phyloP scores from a whole-genome alignment of 1,139 yeast genomes.

The Taiozyma sp. region DNA sequence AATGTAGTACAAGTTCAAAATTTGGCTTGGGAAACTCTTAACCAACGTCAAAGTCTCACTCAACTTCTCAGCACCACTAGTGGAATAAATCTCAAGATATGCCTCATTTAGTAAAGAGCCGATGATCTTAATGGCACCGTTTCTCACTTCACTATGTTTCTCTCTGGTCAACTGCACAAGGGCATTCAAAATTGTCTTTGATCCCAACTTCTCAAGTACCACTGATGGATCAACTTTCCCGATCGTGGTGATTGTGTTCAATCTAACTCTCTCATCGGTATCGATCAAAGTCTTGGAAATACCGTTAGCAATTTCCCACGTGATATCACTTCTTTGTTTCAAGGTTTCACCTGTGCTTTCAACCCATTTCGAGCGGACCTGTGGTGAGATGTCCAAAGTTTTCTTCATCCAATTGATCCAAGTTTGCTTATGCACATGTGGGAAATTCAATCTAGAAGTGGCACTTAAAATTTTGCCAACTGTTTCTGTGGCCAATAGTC shows the following conservation, averaged over 20 bases:
- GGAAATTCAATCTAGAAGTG: conserved; percentile 49
- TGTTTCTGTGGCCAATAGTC: conserved; percentile 67
- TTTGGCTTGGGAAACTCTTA: conserved; percentile 57
- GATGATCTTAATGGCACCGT: conserved; percentile 48
- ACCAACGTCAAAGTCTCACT: conserved; percentile 37
- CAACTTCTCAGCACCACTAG: conserved; percentile 12
- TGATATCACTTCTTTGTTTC: conserved; percentile 42
- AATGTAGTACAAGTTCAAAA: conserved; percentile 67
- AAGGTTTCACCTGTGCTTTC: conserved; percentile 45
- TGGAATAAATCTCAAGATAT: conserved; percentile 16
- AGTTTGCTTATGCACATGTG: conserved; percentile 50
- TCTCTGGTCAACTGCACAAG: conserved; percentile 66
- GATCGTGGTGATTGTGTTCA: conserved; percentile 49
- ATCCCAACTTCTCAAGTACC: conserved; percentile 41
- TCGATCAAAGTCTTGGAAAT: conserved; percentile 68
- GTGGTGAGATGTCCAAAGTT: conserved; percentile 59
- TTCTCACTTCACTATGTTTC: conserved; percentile 60
- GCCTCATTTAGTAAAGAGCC: conserved; percentile 45
- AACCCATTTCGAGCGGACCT: conserved; percentile 68
- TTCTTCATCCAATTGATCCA: conserved; percentile 75
- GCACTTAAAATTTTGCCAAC: conserved; percentile 62
- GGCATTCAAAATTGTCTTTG: conserved; percentile 43
- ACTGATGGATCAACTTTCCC: conserved; percentile 35
- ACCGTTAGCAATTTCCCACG: conserved; percentile 49
- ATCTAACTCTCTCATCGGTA: conserved; percentile 68